Base-by-base conservation (phyloP, 2,329 filamentous ascomycete genomes). In the Colletotrichum liaoningense region DNA sequence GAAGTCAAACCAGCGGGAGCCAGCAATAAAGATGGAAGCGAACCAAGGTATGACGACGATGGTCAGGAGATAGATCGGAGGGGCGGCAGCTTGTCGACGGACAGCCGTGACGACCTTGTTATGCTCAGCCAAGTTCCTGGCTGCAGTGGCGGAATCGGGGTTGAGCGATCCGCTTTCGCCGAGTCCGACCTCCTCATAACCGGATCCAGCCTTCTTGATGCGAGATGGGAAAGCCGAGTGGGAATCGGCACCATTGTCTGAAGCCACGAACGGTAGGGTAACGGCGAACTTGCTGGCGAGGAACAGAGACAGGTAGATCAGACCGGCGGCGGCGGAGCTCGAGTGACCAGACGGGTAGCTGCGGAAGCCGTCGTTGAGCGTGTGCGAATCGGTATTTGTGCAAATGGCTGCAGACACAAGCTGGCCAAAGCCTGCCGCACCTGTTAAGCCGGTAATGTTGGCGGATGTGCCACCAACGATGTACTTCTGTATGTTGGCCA, bases 261-360 rank as follows among this genome's bases (percentile, higher is more conserved):
- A 86, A 7, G 88, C 86, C 11, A 94, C 88, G 80, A 92, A 94
- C 1, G 94, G 93, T 38, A 95, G 88, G 11, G 90, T 92, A 74
- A 95, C 91, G 72, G 91, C 89, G 78, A 96, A 93, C 81, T 95
- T 96, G 82, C 92, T 93, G 76, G 94, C 94, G 26, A 98, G 88
- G 86, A 95, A 98, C 63, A 98, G 90, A 1, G 93, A 93, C 19
- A 98, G 89, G 81, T 98, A 98, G 66, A 95, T 90, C 65, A 98
- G 85, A 1, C 95, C 95, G 12, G 93, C 92, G 77, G 94, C 94
- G 5, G 93, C 89, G 74, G 93, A 92, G 54, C 92, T 95, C 6
- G 84, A 79, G 78, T 86, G 84, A n/a, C 85, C 84, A 67, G 83
- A 85, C 46, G 84, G 84, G 59, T 95, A 98, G 78, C 93, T 95